Evolutionary conservation across 768 basidiomycete genomes (phyloP).

Genomic region (Mycena rebaudengoi): DNA sequence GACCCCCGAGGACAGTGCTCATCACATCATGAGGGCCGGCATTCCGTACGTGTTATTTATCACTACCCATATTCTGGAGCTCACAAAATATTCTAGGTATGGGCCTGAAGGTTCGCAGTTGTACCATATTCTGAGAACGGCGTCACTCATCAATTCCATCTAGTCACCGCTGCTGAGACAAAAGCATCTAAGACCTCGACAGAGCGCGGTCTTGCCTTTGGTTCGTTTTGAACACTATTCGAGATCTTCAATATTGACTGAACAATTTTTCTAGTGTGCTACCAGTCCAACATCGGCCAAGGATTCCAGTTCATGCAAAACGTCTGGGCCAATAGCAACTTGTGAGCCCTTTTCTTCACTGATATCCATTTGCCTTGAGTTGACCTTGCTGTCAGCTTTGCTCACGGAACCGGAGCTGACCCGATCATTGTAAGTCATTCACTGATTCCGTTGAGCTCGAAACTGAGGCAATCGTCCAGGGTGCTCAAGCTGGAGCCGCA

Average conservation of each 20-base stretch:
- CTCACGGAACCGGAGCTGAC: too few species aligned
- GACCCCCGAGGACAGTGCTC: constrained; percentile 18
- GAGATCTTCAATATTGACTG: too few species aligned
- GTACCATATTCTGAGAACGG: background rate
- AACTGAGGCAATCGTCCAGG: too few species aligned
- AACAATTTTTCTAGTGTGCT: background rate
- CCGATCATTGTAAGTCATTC: too few species aligned
- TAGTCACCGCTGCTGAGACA: constrained; percentile 7
- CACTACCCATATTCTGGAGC: too few species aligned
- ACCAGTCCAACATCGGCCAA: constrained; percentile 2
- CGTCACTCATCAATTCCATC: background rate
- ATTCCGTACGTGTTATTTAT: too few species aligned
- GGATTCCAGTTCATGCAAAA: constrained; percentile 12
- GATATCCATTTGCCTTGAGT: too few species aligned
- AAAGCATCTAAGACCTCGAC: background rate
- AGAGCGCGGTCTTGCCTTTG: constrained; percentile 21
- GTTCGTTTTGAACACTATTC: background rate
- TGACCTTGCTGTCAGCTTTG: too few species aligned
- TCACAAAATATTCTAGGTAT: too few species aligned
- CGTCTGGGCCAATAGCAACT: constrained; percentile 11
- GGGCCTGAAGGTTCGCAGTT: constrained; percentile 32
- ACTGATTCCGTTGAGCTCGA: too few species aligned
- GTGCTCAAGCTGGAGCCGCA: too few species aligned
- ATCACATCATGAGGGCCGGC: constrained; percentile 41
- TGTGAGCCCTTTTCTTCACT: too few species aligned